phyloP scores from a whole-genome alignment of 2,329 filamentous ascomycete species.

The Monilinia polystroma region DNA sequence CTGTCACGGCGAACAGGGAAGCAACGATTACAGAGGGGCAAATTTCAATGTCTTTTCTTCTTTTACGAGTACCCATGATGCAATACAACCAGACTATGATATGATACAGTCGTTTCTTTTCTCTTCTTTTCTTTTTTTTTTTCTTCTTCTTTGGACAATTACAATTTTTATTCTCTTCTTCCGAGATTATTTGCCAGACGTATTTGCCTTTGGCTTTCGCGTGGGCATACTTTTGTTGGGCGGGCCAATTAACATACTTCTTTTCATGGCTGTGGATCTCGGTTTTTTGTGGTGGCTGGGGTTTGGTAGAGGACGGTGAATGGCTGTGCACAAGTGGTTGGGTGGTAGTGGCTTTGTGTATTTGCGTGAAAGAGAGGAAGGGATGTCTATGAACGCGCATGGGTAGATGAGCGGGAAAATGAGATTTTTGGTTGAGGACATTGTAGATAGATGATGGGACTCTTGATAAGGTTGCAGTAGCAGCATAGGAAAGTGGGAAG shows the following conservation, averaged over 20 bases:
- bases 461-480: neutral
- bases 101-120: constrained; percentile 6
- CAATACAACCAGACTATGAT: constrained; percentile 9
- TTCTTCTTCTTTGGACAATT: constrained; percentile 13
- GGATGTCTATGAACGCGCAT: neutral
- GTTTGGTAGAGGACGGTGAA: neutral
- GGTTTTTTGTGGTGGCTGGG: neutral
- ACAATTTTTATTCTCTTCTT: constrained; percentile 3
- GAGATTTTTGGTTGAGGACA: neutral
- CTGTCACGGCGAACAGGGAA: constrained; percentile 14
- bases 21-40: constrained; percentile 1
- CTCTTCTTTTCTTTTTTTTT: too few species aligned
- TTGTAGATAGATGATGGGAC: constrained; percentile 10
- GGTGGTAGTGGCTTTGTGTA: neutral
- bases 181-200: neutral
- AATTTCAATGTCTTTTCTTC: neutral
- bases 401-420: neutral
- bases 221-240: constrained; percentile 2
- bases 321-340: neutral
- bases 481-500: neutral
- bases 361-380: neutral
- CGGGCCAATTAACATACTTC: neutral
- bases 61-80: constrained; percentile 20
- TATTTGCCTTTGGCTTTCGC: neutral
- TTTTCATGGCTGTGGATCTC: neutral